Conservation (phyloP, 176 grass and related monocot species). For the Melocanna baccifera region DNA sequence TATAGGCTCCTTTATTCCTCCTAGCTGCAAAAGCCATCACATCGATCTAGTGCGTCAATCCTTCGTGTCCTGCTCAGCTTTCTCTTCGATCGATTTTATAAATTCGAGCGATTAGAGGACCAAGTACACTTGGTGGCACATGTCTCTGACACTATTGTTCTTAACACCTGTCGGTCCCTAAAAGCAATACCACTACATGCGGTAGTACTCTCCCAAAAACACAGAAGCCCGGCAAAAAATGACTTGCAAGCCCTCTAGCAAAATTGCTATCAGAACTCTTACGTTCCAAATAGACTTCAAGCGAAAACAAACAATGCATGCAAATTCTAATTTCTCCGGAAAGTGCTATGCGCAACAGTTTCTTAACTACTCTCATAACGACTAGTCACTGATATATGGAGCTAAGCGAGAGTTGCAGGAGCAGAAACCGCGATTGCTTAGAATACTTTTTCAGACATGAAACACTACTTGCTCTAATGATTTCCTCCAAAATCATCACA, state of each 20-base stretch:
- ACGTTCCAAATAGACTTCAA: neutral
- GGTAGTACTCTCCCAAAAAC: too few relatives aligned
- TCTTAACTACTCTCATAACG: too few relatives aligned
- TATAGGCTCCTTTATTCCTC: constrained; percentile 29
- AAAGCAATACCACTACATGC: too few relatives aligned
- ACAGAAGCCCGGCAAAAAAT: too few relatives aligned
- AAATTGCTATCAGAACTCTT: neutral
- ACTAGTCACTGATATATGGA: too few relatives aligned
- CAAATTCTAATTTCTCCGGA: neutral
- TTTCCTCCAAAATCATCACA: too few relatives aligned
- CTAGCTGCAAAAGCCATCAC: constrained; percentile 5
- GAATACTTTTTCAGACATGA: neutral
- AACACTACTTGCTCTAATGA: too few relatives aligned
- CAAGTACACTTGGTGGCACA: constrained; percentile 33
- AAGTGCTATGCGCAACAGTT: too few relatives aligned
- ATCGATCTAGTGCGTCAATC: neutral
- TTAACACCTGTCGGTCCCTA: neutral
- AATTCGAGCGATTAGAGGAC: neutral
- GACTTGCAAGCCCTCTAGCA: too few relatives aligned
- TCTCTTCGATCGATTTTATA: neutral
- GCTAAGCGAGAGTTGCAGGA: too few relatives aligned
- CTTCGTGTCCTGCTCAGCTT: neutral
- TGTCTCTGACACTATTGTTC: constrained; percentile 1
- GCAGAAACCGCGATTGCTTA: neutral
- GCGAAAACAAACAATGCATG: neutral